Conservation (phyloP, 352 stramenopile species). For the Globisporangium parvum region DNA sequence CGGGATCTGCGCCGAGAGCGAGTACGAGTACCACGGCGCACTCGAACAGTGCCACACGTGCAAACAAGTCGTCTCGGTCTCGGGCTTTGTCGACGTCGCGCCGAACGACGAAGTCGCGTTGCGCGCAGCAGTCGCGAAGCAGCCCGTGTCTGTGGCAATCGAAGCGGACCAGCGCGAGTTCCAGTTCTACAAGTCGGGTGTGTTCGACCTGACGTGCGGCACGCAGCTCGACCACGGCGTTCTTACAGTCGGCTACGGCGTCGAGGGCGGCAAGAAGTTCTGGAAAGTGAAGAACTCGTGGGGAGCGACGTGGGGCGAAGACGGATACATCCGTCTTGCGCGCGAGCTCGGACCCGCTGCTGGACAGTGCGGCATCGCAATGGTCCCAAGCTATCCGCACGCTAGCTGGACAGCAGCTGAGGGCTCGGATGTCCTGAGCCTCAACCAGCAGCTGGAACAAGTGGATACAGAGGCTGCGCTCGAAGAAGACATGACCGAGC, state of each 20-base stretch:
- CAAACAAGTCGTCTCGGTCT: slow-evolving; percentile 30
- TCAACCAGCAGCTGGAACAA: neutral
- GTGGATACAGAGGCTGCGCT: neutral
- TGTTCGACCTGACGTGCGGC: slow-evolving; percentile 72
- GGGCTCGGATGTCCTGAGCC: neutral
- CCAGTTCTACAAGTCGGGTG: slow-evolving; percentile 95
- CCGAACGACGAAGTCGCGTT: slow-evolving; percentile 60
- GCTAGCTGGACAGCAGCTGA: slow-evolving; percentile 6
- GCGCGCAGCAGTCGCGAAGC: slow-evolving; percentile 81
- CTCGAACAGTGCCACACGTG: slow-evolving; percentile 25
- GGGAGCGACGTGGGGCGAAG: slow-evolving; percentile 92
- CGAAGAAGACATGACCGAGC: neutral
- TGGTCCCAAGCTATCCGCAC: slow-evolving; percentile 23
- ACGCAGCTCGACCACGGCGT: slow-evolving; percentile 95
- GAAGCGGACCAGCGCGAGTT: slow-evolving; percentile 91
- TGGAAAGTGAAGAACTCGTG: slow-evolving; percentile 95
- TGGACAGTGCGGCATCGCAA: slow-evolving; percentile 24
- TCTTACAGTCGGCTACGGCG: slow-evolving; percentile 93
- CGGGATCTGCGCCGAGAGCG: slow-evolving; percentile 68
- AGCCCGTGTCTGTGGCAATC: slow-evolving; percentile 93
- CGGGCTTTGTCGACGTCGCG: slow-evolving; percentile 57
- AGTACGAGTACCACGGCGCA: slow-evolving; percentile 72
- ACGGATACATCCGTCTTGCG: slow-evolving; percentile 91
- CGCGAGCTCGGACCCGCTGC: slow-evolving; percentile 35
- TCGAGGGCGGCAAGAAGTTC: slow-evolving; percentile 68